Evolutionary conservation across 1,139 yeast species (phyloP).

Genomic region (Hansenula lynferdii): DNA sequence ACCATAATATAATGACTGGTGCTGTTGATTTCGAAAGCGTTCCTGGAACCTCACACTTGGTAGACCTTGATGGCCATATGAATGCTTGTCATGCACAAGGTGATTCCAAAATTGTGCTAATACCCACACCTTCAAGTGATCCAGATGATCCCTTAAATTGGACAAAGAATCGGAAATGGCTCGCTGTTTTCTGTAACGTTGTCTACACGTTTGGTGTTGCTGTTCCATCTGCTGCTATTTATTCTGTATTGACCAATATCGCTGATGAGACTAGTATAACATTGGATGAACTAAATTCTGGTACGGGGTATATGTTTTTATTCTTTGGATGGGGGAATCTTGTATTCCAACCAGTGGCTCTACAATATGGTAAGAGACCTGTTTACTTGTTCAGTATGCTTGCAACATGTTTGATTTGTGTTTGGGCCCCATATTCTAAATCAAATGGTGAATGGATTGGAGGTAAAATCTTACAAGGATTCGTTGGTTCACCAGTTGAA

Average conservation of each 20-base stretch:
- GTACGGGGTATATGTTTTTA: constrained; percentile 47
- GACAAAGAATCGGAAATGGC: background rate
- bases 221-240: constrained; percentile 42
- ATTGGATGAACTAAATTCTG: constrained; percentile 39
- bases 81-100: constrained; percentile 18
- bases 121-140: constrained; percentile 11
- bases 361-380: constrained; percentile 51
- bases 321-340: constrained; percentile 44
- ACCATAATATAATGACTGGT: too few species aligned
- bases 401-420: constrained; percentile 31
- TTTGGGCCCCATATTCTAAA: constrained; percentile 40
- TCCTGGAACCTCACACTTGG: constrained; percentile 61
- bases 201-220: constrained; percentile 41
- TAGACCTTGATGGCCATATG: constrained; percentile 37
- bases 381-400: constrained; percentile 32
- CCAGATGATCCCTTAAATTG: constrained; percentile 1
- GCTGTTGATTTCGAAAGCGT: constrained; percentile 34
- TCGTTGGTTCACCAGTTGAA: constrained; percentile 51
- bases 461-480: constrained; percentile 38
- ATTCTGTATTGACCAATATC: constrained; percentile 39
- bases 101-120: constrained; percentile 4
- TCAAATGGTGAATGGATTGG: constrained; percentile 34
- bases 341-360: constrained; percentile 45
- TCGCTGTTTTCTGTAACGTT: constrained; percentile 20
- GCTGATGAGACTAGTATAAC: constrained; percentile 35